These are phyloP conservation scores for Pulveroboletus sp. DNA, from an alignment of 768 basidiomycete species.

Conservation along the genomic window DNA sequence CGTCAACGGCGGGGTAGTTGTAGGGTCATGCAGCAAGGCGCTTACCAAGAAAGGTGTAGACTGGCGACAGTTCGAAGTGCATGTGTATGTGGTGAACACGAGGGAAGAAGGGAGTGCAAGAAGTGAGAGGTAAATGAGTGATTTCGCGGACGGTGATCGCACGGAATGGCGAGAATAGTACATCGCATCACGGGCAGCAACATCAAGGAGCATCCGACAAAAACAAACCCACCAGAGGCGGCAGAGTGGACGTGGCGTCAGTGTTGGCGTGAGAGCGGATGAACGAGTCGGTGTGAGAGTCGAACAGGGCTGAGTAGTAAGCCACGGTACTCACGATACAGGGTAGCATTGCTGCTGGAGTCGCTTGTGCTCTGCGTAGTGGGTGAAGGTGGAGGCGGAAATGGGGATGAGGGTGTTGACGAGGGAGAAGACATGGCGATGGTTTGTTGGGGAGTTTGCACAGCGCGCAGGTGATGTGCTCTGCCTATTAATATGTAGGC, in stretches of 20 bases:
- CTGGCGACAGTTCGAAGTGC: conserved; percentile 11
- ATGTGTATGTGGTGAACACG: background rate
- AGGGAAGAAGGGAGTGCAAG: background rate
- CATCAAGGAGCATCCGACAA: background rate
- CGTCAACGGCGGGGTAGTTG: background rate
- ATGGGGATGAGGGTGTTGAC: background rate
- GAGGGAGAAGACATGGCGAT: conserved; percentile 11
- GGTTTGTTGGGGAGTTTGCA: background rate
- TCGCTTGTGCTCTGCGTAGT: background rate
- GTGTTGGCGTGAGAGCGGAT: conserved; percentile 4
- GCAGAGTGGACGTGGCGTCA: background rate
- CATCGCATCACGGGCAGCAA: too few species aligned
- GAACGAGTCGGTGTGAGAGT: conserved; percentile 17
- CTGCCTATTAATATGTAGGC: conserved; percentile 17
- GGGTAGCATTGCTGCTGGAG: conserved; percentile 19
- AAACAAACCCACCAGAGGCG: background rate
- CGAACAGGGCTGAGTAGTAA: background rate
- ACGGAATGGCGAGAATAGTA: background rate
- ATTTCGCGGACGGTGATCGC: conserved; percentile 6
- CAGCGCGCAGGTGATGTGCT: background rate
- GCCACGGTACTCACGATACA: conserved; percentile 24
- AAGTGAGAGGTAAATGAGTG: background rate
- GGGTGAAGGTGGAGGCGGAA: background rate
- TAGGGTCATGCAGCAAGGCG: background rate
- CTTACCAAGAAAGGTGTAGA: conserved; percentile 33